phyloP scores from a whole-genome alignment of 1,139 yeast species.

The Suhomyces kunorum region DNA sequence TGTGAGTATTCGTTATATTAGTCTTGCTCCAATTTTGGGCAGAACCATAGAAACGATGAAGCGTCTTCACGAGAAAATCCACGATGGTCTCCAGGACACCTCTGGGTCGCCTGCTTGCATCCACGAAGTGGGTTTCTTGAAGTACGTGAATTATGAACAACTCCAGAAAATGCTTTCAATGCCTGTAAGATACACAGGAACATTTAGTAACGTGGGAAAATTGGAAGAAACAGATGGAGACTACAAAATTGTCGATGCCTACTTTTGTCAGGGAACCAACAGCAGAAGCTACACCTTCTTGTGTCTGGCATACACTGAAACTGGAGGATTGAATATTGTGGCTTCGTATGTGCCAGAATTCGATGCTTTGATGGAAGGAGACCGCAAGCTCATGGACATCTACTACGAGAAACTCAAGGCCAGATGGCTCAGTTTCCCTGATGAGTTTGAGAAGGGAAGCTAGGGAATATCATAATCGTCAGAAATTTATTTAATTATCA shows the following conservation, averaged over 20 bases:
- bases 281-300: not conserved
- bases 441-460: not conserved
- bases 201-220: constrained; percentile 26
- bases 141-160: not conserved
- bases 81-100: not conserved
- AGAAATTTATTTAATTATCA: not conserved
- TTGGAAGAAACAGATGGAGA: constrained; percentile 4
- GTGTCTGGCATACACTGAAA: constrained; percentile 4
- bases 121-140: not conserved
- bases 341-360: constrained; percentile 4
- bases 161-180: not conserved
- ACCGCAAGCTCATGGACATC: not conserved
- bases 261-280: constrained; percentile 1
- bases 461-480: too few relatives aligned
- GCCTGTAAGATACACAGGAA: constrained; percentile 19
- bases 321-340: constrained; percentile 6
- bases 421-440: not conserved
- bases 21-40: constrained; percentile 19
- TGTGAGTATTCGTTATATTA: constrained; percentile 18
- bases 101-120: not conserved
- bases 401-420: constrained; percentile 2
- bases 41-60: not conserved
- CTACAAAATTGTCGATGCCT: constrained; percentile 1
- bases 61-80: not conserved
- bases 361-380: not conserved